Base-by-base conservation (phyloP, 345 rosid genomes). In the Arabidopsis suecica region DNA sequence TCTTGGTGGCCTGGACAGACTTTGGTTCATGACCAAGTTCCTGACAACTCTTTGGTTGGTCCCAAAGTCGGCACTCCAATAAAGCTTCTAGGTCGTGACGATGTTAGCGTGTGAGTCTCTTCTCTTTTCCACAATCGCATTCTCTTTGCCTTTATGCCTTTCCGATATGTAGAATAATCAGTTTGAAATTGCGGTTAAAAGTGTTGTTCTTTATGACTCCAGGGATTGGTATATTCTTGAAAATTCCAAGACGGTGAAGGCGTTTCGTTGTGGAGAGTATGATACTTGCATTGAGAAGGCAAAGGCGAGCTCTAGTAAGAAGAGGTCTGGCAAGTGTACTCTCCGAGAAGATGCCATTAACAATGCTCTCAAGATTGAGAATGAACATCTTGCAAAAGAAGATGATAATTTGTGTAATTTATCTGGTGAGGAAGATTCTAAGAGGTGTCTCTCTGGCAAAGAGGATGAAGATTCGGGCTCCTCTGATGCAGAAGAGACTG, bases 1-100 rank as follows among this genome's bases (percentile, higher is more conserved):
- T 91, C 99, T 9, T 96, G 99, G 99, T 96, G 99, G 99, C 99
- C 99, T 1, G 99, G 97, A 55, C 89, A 88, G 82, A 89, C 87
- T 74, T 76, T 96, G 84, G 82, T 86, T 54, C 81, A 81, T 10
- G 88, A 93, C n/a, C 90, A 96, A 77, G 68, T 96, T 56, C 82
- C 93, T 49, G 91, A 88, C 47, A 83, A 83, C 47, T 88, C 89
- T 70, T 80, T 89, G 85, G 89, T 86, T 66, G 87, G 96, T 30
- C 88, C 96, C 28, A 87, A 86, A 93, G 78, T 83, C 30, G 99
- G 99, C 78, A 88, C 97, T 56, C 98, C 99, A 0, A 96, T 96
- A 55, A 93, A 91, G 87, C 98, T 96, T 73, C 91, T 96, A 12
- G 95, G 99, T 37, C 97, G 99, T 59, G 91, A 87, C 63, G 99